Evolutionary conservation across 441 rosid species (phyloP), one percentile per base, ranked within the genome.

Genomic region (Metrosideros polymorpha): DNA sequence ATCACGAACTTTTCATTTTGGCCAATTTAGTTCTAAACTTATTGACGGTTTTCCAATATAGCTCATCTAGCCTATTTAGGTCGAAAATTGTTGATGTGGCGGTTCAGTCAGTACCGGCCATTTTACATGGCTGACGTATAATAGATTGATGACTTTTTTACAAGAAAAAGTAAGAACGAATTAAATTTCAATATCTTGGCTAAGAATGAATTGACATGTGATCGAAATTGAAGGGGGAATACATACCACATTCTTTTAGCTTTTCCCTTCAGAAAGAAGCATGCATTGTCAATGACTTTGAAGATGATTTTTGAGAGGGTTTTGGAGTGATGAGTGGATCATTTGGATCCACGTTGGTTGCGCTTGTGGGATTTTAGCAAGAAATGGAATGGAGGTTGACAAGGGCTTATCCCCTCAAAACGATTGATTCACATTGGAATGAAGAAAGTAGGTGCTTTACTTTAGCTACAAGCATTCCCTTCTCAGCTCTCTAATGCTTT

Each of bases 1-100:
- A 0, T 27, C 7, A 0, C 5, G 6, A 12, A 27, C 7, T 2
- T 56, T 27, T 9, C 0, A 19, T 9, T 18, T 0, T 61, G 2
- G 5, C 3, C 19, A 30, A 61, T 4, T 17, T 3, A 61, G 0
- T 24, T 9, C 0, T 10, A 35, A 35, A 19, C 45, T 4, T 35
- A 19, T 0, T 1, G 47, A 19, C 8, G 0, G 22, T 1, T 35
- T 66, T 66, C 3, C 25, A 5, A 35, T 0, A 4, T 71, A 39
- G 0, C 12, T 6, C 76, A 30, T 17, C 39, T 3, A 3, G 9
- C 39, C 42, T 30, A 39, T 63, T 63, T 6, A 9, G 2, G 27
- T 3, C 45, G 4, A 1, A 35, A 19, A 42, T 35, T 1, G 12
- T n/a, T 4, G 27, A 24, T 2, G 57, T 54, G 4, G 0, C 5